Base-by-base conservation (phyloP, 257 asterid genomes). In the Rubia yunnanensis region DNA sequence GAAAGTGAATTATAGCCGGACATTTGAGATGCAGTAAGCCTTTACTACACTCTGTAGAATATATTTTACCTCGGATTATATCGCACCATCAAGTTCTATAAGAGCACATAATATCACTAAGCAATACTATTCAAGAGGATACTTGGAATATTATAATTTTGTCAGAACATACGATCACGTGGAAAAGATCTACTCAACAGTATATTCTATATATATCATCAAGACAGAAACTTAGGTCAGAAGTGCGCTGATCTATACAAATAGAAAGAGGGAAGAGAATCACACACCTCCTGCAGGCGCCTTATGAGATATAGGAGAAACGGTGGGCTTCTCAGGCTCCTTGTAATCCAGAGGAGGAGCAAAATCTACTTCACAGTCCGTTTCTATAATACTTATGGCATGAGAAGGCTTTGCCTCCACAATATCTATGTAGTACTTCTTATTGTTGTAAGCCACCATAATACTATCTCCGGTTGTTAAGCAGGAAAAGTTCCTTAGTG, bases 351-450 rank as follows among this genome's bases (percentile, higher is more conserved):
- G 92, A 34, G 98, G 98, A 68, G 99, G 99, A 70, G 99, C 96
- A 70, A 94, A 94, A 82, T 94, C 99, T 73, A 94, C 99, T 77
- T 94, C 99, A 77, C 99, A 94, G 77, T 94, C 99, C 7, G 99
- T 94, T 71, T 94, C 99, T 28, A 94, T 94, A 20, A 94, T 90
- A 70, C 82, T 94, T 74, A 94, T 94, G 34, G 87, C 99, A 79
- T 80, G 72, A 62, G 97, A 83, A 68, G 99, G 99, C 78, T 90
- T 94, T n/a, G 99, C 36, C 92, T 94, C 99, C 18, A 94, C 74
- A 66, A 94, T 94, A 74, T 94, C 99, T 66, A 94, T 94, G 78
- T 90, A 94, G 65, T 90, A 94, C 69, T 94, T 90, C 54, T 84
- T 94, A 62, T 90, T 94, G 76, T 94, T 94, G 78, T 94, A 94